phyloP scores from a whole-genome alignment of 1,284 basidiomycete genomes.

The Termitomyces sp. region DNA sequence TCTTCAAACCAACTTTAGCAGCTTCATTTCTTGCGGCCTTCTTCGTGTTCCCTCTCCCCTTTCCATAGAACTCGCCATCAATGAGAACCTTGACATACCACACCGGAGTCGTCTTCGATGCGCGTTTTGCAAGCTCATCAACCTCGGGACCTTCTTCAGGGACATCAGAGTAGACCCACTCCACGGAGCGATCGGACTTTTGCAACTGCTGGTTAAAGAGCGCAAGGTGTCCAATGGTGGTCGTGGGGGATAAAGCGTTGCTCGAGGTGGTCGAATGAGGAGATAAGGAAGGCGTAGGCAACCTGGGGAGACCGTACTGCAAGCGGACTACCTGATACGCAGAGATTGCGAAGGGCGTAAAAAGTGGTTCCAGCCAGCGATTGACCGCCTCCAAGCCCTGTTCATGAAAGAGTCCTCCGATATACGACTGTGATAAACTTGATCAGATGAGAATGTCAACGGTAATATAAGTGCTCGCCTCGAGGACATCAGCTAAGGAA shows the following conservation, averaged over 20 bases:
- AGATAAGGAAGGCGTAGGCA: constrained; percentile 22
- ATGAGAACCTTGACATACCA: constrained; percentile 65
- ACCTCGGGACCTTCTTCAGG: constrained; percentile 9
- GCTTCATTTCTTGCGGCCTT: constrained; percentile 71
- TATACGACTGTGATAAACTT: constrained; percentile 50
- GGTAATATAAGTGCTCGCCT: constrained; percentile 39
- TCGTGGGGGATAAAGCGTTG: constrained; percentile 16
- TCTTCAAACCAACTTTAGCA: constrained; percentile 52
- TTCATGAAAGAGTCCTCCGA: constrained; percentile 68
- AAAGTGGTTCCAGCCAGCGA: constrained; percentile 55
- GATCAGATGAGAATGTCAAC: constrained; percentile 8
- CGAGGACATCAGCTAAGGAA: constrained; percentile 64
- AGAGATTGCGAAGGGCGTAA: constrained; percentile 54
- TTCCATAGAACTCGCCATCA: constrained; percentile 51
- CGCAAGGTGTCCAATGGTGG: constrained; percentile 59
- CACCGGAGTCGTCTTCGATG: constrained; percentile 61
- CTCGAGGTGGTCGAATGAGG: constrained; percentile 12
- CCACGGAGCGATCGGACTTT: constrained; percentile 49
- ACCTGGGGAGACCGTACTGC: constrained; percentile 53
- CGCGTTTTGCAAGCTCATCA: constrained; percentile 21
- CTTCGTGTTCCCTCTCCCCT: constrained; percentile 66
- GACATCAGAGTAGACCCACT: constrained; percentile 60
- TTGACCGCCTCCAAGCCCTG: constrained; percentile 54
- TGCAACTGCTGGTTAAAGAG: constrained; percentile 73
- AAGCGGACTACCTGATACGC: constrained; percentile 59